These are phyloP conservation scores for Lablab purpureus DNA, from an alignment of 306 rosid genomes.

Conservation along the genomic window DNA sequence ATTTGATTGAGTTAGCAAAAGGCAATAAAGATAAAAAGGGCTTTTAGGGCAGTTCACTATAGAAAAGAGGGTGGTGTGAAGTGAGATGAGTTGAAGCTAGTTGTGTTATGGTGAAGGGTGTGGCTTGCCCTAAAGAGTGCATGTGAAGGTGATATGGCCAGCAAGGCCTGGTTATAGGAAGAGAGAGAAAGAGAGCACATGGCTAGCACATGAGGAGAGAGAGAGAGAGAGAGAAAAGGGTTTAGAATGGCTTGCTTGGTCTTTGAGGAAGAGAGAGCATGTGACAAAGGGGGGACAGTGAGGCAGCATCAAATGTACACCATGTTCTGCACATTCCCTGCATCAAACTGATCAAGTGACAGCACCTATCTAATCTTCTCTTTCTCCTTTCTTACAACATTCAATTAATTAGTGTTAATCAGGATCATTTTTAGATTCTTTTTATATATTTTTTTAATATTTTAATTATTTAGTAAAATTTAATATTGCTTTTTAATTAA, in stretches of 20 bases:
- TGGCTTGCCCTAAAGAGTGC: constrained; percentile 72
- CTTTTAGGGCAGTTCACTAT: neutral
- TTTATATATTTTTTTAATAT: too few relatives aligned
- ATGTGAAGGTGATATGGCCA: constrained; percentile 85
- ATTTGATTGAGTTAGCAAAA: neutral
- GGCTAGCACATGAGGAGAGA: constrained; percentile 65
- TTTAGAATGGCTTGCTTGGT: constrained; percentile 35
- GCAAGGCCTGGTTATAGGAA: constrained; percentile 57
- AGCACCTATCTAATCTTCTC: constrained; percentile 24
- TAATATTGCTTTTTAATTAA: too few relatives aligned
- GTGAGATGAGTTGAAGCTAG: constrained; percentile 43
- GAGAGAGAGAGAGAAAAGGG: too few relatives aligned
- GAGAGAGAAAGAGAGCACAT: constrained; percentile 54
- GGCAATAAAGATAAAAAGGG: constrained; percentile 32
- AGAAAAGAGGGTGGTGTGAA: constrained; percentile 25
- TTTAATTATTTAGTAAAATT: too few relatives aligned
- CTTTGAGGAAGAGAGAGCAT: constrained; percentile 51
- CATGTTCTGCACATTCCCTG: constrained; percentile 99
- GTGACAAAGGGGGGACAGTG: constrained; percentile 83
- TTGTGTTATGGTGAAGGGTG: constrained; percentile 39
- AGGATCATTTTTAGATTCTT: neutral
- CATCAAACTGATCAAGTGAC: constrained; percentile 63
- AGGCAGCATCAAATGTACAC: constrained; percentile 81
- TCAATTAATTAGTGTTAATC: neutral
- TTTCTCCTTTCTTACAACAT: neutral